Evolutionary conservation across 345 rosid genomes (phyloP), one percentile per base, ranked within the genome.

Genomic region (Psidium guajava): DNA sequence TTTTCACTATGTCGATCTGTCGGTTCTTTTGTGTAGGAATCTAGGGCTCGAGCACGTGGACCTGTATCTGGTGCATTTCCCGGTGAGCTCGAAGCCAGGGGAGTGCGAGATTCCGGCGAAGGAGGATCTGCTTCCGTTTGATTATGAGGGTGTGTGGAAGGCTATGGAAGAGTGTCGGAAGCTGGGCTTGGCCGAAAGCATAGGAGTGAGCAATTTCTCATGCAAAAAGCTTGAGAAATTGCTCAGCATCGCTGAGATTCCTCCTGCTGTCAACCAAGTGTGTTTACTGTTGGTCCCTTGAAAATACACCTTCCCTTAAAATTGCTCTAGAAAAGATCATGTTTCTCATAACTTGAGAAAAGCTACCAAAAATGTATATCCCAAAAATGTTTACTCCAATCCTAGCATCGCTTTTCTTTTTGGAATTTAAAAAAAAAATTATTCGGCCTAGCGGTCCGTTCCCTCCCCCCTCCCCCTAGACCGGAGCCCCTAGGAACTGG

Each of bases 221-320:
- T 40, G 86, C 82, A 89, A 88, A 75, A 91, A 91, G 56, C 87
- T 92, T 22, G 82, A 86, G 36, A 61, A 18, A 27, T 52, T 92
- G 25, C 88, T 91, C 13, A 55, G 86, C 47, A 51, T 54, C 0
- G 88, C 91, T 49, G 84, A 54, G 54, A 91, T 90, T n/a, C 89
- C 89, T 47, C 93, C 92, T 7, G 84, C 83, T 6, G 90, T 91
- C 11, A 89, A 90, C 82, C 93, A 92, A 82, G 92, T 87, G 22
- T 36, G 25, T 82, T 69, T 8, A 32, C 18, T 32, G 12, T 28
- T 64, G 42, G 10, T 13, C 27, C 81, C 16, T 8, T 0, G 16
- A 20, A 20, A 22, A 8, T 12, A 47, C n/a, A 7, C n/a, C 1
- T 13, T 56, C 20, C n/a, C 50, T 12, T 56, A 27, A 55, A 25